Conservation (phyloP, 1,284 basidiomycete genomes). For the Thecaphora frezii region DNA sequence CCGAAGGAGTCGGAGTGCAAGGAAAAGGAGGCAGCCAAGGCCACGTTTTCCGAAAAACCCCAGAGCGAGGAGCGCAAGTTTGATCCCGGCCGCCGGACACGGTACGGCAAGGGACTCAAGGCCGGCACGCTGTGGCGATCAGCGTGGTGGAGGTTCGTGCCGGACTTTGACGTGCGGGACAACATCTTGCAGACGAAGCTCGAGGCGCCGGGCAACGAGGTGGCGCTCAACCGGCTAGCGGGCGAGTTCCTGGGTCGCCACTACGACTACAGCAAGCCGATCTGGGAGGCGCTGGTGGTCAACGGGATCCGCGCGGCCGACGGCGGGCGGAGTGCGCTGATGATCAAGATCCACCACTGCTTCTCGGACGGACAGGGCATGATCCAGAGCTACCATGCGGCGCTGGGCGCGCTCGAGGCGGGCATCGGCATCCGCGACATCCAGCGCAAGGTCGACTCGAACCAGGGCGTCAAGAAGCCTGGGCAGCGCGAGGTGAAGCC, state of each 20-base stretch:
- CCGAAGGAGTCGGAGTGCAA: slow-evolving; percentile 41
- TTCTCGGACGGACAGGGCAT: slow-evolving; percentile 58
- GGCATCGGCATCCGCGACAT: slow-evolving; percentile 47
- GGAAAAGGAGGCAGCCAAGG: slow-evolving; percentile 11
- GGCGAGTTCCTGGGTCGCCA: slow-evolving; percentile 52
- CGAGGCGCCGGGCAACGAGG: slow-evolving; percentile 33
- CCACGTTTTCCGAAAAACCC: slow-evolving; percentile 3
- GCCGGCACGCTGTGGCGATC: slow-evolving; percentile 46
- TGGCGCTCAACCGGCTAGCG: slow-evolving; percentile 47
- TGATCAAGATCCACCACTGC: slow-evolving; percentile 59
- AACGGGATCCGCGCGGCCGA: slow-evolving; percentile 51
- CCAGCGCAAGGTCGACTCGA: slow-evolving; percentile 46
- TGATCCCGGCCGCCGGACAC: slow-evolving; percentile 41
- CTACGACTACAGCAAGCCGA: slow-evolving; percentile 56
- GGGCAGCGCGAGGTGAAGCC: slow-evolving; percentile 48
- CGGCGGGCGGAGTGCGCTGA: slow-evolving; percentile 51
- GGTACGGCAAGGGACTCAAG: slow-evolving; percentile 44
- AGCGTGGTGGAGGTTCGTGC: slow-evolving; percentile 54
- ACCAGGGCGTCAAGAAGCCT: slow-evolving; percentile 39
- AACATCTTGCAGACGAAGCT: slow-evolving; percentile 49
- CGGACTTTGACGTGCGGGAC: slow-evolving; percentile 51
- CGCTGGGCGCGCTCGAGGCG: slow-evolving; percentile 47
- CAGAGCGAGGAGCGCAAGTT: slow-evolving; percentile 9
- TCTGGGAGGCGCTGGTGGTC: slow-evolving; percentile 57
- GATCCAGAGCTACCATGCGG: slow-evolving; percentile 58